Percentiles rank a stretch among this genome's conserved stretches.
Evolutionary conservation across 441 rosid species (phyloP).

Genomic region (Manihot esculenta): DNA sequence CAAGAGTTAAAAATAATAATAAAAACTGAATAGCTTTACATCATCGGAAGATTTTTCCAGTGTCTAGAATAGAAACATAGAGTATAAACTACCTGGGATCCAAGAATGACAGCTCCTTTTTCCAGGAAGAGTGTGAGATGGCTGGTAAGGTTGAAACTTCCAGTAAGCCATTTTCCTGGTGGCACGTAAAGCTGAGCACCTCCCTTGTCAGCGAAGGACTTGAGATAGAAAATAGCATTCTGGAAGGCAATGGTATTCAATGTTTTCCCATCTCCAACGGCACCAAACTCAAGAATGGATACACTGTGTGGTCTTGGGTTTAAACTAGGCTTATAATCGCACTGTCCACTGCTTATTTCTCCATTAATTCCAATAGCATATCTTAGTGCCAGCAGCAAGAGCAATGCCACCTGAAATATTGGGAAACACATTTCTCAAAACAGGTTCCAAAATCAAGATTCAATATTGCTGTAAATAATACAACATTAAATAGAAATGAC

Average conservation of each 20-base stretch:
- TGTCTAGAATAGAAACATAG: too few species aligned
- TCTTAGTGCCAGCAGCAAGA: constrained; percentile 88
- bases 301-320: constrained; percentile 91
- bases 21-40: not conserved
- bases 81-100: constrained; percentile 59
- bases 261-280: constrained; percentile 87
- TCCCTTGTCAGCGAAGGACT: constrained; percentile 94
- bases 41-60: not conserved
- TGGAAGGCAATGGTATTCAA: constrained; percentile 87
- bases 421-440: constrained; percentile 1
- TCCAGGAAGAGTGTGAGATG: constrained; percentile 93
- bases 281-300: constrained; percentile 90
- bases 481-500: not conserved
- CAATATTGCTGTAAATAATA: not conserved
- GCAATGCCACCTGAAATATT: constrained; percentile 67
- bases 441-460: not conserved
- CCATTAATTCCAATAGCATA: constrained; percentile 38
- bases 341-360: constrained; percentile 44
- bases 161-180: constrained; percentile 84
- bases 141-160: constrained; percentile 90
- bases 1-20: not conserved
- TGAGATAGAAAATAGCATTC: constrained; percentile 88
- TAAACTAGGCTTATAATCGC: constrained; percentile 47
- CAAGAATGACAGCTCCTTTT: constrained; percentile 84
- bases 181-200: constrained; percentile 99